Percentiles rank a stretch among this genome's conserved stretches.
Evolutionary conservation across 345 rosid species (phyloP).

Genomic region (Reutealis trisperma): DNA sequence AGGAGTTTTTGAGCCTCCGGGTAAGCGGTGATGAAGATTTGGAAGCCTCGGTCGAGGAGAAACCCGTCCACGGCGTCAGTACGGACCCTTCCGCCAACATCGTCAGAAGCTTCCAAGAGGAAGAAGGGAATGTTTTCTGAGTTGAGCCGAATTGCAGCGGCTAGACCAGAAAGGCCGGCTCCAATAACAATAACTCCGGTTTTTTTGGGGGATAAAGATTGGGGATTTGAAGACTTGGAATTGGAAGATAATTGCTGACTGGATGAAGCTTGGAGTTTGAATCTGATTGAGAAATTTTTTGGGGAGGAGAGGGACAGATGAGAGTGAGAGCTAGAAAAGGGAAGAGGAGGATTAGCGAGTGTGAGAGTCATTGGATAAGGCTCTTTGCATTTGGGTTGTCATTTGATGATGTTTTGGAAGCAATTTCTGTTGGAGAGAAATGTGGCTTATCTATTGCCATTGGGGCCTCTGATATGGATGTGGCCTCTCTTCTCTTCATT

Average conservation of each 20-base stretch:
- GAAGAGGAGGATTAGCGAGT: slow-evolving; percentile 14
- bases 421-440: background rate
- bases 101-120: slow-evolving; percentile 79
- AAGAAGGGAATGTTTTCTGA: slow-evolving; percentile 62
- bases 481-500: background rate
- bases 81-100: slow-evolving; percentile 77
- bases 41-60: slow-evolving; percentile 91
- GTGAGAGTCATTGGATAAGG: slow-evolving; percentile 3
- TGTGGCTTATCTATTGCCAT: background rate
- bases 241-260: slow-evolving; percentile 17
- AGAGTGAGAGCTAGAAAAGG: slow-evolving; percentile 16
- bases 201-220: slow-evolving; percentile 2
- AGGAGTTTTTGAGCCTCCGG: slow-evolving; percentile 86
- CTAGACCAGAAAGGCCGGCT: slow-evolving; percentile 87
- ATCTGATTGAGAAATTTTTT: slow-evolving; percentile 5
- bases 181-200: slow-evolving; percentile 68
- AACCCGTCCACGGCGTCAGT: slow-evolving; percentile 82
- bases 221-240: background rate
- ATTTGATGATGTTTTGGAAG: background rate
- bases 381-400: background rate
- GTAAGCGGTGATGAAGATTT: slow-evolving; percentile 91
- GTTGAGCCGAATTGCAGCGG: slow-evolving; percentile 72
- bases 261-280: slow-evolving; percentile 21
- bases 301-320: slow-evolving; percentile 1
- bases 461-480: background rate